Conservation (phyloP, 2,329 filamentous ascomycete species). For the Fusarium nematophilum region DNA sequence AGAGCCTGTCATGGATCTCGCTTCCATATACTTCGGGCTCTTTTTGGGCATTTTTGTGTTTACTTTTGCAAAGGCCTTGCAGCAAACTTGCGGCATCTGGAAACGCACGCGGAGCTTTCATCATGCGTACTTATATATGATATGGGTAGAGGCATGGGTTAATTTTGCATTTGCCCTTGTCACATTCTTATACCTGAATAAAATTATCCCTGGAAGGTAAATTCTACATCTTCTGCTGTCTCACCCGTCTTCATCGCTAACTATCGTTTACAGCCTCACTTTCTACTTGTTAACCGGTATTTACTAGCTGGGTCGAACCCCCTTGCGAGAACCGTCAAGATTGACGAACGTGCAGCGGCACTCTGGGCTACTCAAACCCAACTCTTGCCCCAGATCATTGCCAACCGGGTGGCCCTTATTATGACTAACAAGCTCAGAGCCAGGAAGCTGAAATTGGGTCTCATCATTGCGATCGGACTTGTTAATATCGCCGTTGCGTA, state of each 20-base stretch:
- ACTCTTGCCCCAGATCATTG: conserved; percentile 57
- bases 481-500: conserved; percentile 55
- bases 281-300: conserved; percentile 24
- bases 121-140: conserved; percentile 44
- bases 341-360: too few relatives aligned
- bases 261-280: background rate
- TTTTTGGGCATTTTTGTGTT: conserved; percentile 44
- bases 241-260: background rate
- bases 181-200: conserved; percentile 41
- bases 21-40: conserved; percentile 41
- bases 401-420: conserved; percentile 57
- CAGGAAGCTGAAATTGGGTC: conserved; percentile 50
- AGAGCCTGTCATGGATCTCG: conserved; percentile 26
- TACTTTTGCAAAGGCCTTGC: conserved; percentile 36
- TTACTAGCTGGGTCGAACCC: too few relatives aligned
- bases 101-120: conserved; percentile 26
- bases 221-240: fast-evolving
- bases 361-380: conserved; percentile 49
- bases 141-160: conserved; percentile 41
- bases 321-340: too few relatives aligned
- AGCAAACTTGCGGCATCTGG: conserved; percentile 38
- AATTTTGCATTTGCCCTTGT: conserved; percentile 43
- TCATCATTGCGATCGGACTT: conserved; percentile 47
- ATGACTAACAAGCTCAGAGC: conserved; percentile 51
- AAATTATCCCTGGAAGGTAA: conserved; percentile 28